Conservation (phyloP, 208 protist genomes). For the Wallacemonas sp. region DNA sequence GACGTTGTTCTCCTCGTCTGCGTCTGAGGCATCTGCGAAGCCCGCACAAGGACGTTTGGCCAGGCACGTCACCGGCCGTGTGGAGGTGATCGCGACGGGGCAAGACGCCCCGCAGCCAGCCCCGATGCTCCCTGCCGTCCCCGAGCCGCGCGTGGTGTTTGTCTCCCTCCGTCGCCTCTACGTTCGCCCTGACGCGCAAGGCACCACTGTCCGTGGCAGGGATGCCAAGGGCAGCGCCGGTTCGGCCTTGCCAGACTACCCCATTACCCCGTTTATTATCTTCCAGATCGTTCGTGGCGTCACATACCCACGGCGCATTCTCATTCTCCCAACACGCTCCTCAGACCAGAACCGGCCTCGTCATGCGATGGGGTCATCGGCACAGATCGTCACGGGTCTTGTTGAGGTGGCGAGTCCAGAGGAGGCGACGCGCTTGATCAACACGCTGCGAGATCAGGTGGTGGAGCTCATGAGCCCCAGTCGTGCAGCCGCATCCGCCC, state of each 20-base stretch:
- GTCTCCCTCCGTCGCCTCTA: slow-evolving; percentile 19
- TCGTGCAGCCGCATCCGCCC: too few relatives aligned
- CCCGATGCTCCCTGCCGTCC: slow-evolving; percentile 8
- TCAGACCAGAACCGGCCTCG: neutral
- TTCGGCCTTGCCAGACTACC: slow-evolving; percentile 15
- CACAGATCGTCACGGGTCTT: slow-evolving; percentile 28
- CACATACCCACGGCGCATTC: slow-evolving; percentile 41
- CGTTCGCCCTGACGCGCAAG: slow-evolving; percentile 2
- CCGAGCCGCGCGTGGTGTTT: slow-evolving; percentile 11
- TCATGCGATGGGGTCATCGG: neutral
- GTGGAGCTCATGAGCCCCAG: slow-evolving; percentile 15
- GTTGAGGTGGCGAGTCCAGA: slow-evolving; percentile 52
- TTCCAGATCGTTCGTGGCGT: slow-evolving; percentile 47
- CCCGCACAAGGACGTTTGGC: too few relatives aligned
- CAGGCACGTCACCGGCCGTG: neutral
- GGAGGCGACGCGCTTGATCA: slow-evolving; percentile 31
- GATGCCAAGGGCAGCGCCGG: neutral
- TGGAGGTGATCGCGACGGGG: neutral
- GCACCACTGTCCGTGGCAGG: neutral
- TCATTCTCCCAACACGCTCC: slow-evolving; percentile 24
- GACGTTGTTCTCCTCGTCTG: too few relatives aligned
- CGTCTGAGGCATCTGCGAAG: too few relatives aligned
- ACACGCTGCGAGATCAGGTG: slow-evolving; percentile 9
- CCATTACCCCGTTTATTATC: slow-evolving; percentile 50
- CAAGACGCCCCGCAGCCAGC: too few relatives aligned